Percentiles rank a stretch among this genome's conserved stretches.
These are phyloP conservation scores for Pseudocercospora vitis DNA, from an alignment of 2,329 filamentous ascomycete species.

Conservation along the genomic window DNA sequence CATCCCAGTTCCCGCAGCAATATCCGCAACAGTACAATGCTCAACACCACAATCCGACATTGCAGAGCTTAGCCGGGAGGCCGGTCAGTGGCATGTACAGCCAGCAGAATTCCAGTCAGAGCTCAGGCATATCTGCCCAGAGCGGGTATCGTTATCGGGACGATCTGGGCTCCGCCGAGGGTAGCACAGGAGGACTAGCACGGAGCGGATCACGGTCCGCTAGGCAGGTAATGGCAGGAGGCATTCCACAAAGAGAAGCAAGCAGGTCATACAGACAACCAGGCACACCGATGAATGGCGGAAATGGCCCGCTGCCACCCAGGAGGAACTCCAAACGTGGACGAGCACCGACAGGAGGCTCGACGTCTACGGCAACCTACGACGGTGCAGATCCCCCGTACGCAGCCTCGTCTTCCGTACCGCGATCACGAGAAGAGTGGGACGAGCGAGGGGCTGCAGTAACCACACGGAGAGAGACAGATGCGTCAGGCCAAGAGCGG, in stretches of 20 bases:
- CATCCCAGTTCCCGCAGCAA: slow-evolving; percentile 31
- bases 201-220: slow-evolving; percentile 65
- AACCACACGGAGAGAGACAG: slow-evolving; percentile 76
- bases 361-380: slow-evolving; percentile 26
- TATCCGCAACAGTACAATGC: slow-evolving; percentile 23
- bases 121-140: slow-evolving; percentile 41
- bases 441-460: slow-evolving; percentile 92
- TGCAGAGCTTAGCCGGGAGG: slow-evolving; percentile 34
- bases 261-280: slow-evolving; percentile 66
- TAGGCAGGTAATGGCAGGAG: slow-evolving; percentile 59
- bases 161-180: slow-evolving; percentile 39
- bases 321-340: slow-evolving; percentile 72
- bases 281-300: slow-evolving; percentile 56
- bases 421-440: slow-evolving; percentile 82
- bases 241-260: slow-evolving; percentile 62
- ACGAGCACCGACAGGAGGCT: slow-evolving; percentile 29
- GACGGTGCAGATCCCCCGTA: slow-evolving; percentile 29
- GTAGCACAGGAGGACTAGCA: slow-evolving; percentile 51
- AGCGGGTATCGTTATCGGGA: slow-evolving; percentile 51
- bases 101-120: slow-evolving; percentile 50
- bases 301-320: slow-evolving; percentile 61
- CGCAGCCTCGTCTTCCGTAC: slow-evolving; percentile 51
- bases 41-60: slow-evolving; percentile 33
- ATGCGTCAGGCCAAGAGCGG: slow-evolving; percentile 73
- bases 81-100: slow-evolving; percentile 51